Conservation (phyloP, 2,329 filamentous ascomycete genomes). For the Cryoendolithus antarcticus region DNA sequence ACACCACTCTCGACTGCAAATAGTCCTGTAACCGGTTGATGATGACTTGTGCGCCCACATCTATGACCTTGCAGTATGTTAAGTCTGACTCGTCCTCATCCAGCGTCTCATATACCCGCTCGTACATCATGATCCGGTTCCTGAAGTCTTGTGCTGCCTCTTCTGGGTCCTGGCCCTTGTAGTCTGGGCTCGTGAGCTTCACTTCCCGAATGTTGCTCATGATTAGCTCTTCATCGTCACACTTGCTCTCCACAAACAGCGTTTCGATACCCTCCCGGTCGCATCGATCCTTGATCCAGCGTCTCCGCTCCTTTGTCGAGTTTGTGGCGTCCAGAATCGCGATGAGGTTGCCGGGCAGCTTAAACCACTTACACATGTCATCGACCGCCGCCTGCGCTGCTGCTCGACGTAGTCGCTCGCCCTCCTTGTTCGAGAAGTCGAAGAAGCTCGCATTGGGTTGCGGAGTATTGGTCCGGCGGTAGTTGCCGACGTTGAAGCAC, state of each 20-base stretch:
- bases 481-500: conserved; percentile 95
- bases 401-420: conserved; percentile 74
- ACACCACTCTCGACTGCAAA: conserved; percentile 87
- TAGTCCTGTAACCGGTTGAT: conserved; percentile 98
- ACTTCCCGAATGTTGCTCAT: conserved; percentile 91
- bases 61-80: conserved; percentile 95
- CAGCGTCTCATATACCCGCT: conserved; percentile 91
- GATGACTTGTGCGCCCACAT: conserved; percentile 89
- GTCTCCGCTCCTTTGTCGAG: conserved; percentile 75
- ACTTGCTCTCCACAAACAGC: conserved; percentile 92
- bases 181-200: conserved; percentile 93
- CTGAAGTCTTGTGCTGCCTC: conserved; percentile 82
- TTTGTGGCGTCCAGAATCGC: conserved; percentile 96
- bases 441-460: conserved; percentile 93
- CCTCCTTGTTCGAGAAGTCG: conserved; percentile 77
- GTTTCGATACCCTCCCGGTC: conserved; percentile 64
- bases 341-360: conserved; percentile 62
- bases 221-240: conserved; percentile 88
- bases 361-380: conserved; percentile 94
- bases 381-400: conserved; percentile 83
- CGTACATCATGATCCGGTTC: conserved; percentile 90
- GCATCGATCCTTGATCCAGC: conserved; percentile 82
- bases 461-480: conserved; percentile 78
- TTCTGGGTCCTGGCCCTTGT: conserved; percentile 87
- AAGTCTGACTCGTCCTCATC: conserved; percentile 77